Base-by-base conservation (phyloP, 164 flowering plant genomes). In the Magnolia kwangsiensis region DNA sequence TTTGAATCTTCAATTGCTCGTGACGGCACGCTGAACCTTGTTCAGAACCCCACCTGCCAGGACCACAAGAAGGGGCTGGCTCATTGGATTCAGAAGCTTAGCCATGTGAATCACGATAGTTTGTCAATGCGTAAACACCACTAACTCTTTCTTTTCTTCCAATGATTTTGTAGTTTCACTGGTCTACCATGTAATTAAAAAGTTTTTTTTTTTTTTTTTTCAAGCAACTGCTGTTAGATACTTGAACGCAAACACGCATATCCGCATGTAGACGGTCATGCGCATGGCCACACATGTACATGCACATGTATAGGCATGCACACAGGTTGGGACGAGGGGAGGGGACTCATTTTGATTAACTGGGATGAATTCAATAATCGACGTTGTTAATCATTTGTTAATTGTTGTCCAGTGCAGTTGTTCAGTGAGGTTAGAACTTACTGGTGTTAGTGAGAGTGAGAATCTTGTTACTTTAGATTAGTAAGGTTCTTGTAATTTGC, bases 31-130 rank as follows among this genome's bases (percentile, higher is more conserved):
- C 74, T 93, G 74, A 85, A 85, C 73, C 84, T 84, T 11, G 84
- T 84, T 18, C 86, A 78, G 19, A 87, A 82, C 67, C 79, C 76
- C 19, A 79, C 51, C 21, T 78, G 80, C 79, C 89, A 82, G 67
- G 95, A 93, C 82, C 96, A 87, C 49, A 95, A 95, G 86, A 95
- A 92, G 82, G 87, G 92, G n/a, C 83, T 88, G 21, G 82, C 79
- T 51, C 88, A 88, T 81, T 88, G 91, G 95, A 90, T 93, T 73
- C 90, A 93, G 8, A 95, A 89, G 87, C 93, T 87, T 59, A 84
- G 89, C 51, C 86, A 90, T 2, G 73, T 31, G 51, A 81, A 87
- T 76, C 63, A 81, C 19, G 67, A 76, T 55, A 71, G 77, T 58
- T 68, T 86, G 18, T 75, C 86, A 51, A 71, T 74, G 78, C 87